phyloP scores from a whole-genome alignment of 1,139 yeast species.

The Zhuliangozyma blackwelliae region DNA sequence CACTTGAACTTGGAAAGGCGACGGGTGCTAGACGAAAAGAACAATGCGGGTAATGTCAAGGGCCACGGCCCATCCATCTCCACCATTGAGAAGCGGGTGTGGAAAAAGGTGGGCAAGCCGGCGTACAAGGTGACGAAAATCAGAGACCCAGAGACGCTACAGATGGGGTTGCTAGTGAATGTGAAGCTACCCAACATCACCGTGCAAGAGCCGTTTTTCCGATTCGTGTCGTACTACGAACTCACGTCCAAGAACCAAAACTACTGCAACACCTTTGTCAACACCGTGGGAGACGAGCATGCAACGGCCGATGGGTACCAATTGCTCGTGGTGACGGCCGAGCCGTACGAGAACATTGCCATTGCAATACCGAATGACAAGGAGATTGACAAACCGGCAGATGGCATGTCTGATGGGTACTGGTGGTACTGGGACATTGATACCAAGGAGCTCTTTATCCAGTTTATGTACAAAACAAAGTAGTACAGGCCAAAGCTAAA shows the following conservation, averaged over 20 bases:
- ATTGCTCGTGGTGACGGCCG: constrained; percentile 72
- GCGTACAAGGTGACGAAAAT: constrained; percentile 63
- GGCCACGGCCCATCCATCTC: constrained; percentile 17
- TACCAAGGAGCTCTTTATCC: constrained; percentile 63
- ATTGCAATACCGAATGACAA: constrained; percentile 61
- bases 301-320: constrained; percentile 37
- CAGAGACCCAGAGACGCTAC: constrained; percentile 53
- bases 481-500: too few species aligned
- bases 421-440: constrained; percentile 77
- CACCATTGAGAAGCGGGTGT: constrained; percentile 41
- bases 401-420: constrained; percentile 35
- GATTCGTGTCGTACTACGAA: constrained; percentile 75
- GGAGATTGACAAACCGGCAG: constrained; percentile 45
- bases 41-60: constrained; percentile 8
- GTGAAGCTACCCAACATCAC: constrained; percentile 52
- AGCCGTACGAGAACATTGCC: constrained; percentile 77
- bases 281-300: constrained; percentile 14
- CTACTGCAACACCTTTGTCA: constrained; percentile 20
- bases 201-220: constrained; percentile 52
- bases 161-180: constrained; percentile 59
- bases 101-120: constrained; percentile 69
- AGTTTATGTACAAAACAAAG: constrained; percentile 48
- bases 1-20: constrained; percentile 63
- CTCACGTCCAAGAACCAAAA: constrained; percentile 45
- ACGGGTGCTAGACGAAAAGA: constrained; percentile 39